Evolutionary conservation across 257 asterid species (phyloP), one percentile per base, ranked within the genome.

Genomic region (Solanum tarijense): DNA sequence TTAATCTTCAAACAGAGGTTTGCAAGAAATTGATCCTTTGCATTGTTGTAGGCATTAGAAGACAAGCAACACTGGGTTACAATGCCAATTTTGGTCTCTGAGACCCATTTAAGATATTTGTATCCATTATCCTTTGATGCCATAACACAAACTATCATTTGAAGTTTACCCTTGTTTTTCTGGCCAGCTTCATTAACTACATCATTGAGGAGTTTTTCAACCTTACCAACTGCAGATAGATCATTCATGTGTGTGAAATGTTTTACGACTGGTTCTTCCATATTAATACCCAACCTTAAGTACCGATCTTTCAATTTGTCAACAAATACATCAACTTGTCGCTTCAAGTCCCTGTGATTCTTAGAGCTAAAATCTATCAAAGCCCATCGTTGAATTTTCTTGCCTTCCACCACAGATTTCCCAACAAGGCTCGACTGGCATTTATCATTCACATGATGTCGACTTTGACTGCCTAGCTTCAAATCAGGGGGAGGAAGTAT

Each of bases 1-100:
- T 96, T 96, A 25, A 94, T 94, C 90, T 94, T 96, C 21, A 92
- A 92, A 88, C 94, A 91, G 7, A 94, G 93, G 65, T 96, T 96
- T 12, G 95, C 94, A 39, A 94, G 86, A 88, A 88, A 91, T 41
- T 92, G 98, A 81, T 94, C 98, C 29, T 84, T 88, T 21, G 89
- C 92, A 89, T 86, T 91, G 46, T 90, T 87, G 43, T 90, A 89
- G n/a, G 87, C 93, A 2, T 6, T 4, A 9, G 3, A 0, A 1
- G 92, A 83, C 88, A 93, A 87, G 88, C 92, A 94, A 55, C 96
- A 94, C n/a, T 94, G 98, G 7, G 98, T 95, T 68, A 95, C 89
- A 1, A 94, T 91, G 4, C 98, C 98, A 55, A 92, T 86, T 83
- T 84, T 69, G 0, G 93, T 94, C 92, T 94, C 98, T 0, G 98